Base-by-base conservation (phyloP, 345 rosid genomes). In the Hibiscus trionum region DNA sequence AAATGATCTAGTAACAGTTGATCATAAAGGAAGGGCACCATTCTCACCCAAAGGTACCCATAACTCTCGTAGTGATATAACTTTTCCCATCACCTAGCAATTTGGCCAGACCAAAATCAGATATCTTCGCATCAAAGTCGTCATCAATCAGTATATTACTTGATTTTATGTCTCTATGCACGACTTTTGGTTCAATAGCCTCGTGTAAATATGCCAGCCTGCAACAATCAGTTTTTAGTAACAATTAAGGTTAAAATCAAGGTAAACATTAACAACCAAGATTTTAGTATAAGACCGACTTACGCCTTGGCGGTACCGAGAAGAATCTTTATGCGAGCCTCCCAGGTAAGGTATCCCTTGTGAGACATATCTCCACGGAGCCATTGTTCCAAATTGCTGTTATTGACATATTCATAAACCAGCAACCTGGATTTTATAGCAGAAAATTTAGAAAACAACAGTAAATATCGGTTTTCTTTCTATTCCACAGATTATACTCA, bases 111-210 rank as follows among this genome's bases (percentile, higher is more conserved):
- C 97, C 96, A 61, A 94, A 94, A 84, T 94, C 96, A 75, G 98
- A 94, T 78, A 94, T 85, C 83, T 88, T 94, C 2, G 96, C 96
- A 15, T 88, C 93, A 75, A 93, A 93, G 63, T 79, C 84, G 57
- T 84, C 91, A 72, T 94, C 84, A 78, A 94, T 90, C 73, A 94
- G 77, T 84, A 94, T 90, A 80, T 94, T 94, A 84, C 98, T 94
- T 0, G 98, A 94, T 76, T 94, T 94, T 80, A 94, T 91, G 84
- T 94, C 98, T 75, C 98, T 86, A 56, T 94, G 98, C 77, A 91
- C 97, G 76, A 94, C 98, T 84, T 94, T 94, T 10, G 98, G 98
- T 79, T 94, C 98, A 72, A 94, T 94, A 75, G 98, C 97, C 82
- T 94, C 97, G 19, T 94, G 98, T 78, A 94, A 82, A 75, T 94